Evolutionary conservation across 2,329 filamentous ascomycete species (phyloP).

Genomic region (Verticillium nonalfalfae): DNA sequence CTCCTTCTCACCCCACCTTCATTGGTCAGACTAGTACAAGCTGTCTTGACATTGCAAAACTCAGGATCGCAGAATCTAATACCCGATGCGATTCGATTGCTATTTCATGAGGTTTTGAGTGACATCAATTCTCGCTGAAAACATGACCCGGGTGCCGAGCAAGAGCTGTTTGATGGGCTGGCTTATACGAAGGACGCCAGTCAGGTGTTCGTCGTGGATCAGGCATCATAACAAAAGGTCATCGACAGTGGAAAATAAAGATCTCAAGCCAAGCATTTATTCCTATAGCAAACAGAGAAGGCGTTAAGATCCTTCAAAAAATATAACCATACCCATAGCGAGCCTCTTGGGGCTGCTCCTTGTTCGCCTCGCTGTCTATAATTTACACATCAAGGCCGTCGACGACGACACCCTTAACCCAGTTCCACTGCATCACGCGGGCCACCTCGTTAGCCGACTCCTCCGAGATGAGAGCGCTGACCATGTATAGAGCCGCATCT

Average conservation of each 20-base stretch:
- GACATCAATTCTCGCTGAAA: too few relatives aligned
- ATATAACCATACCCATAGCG: background rate
- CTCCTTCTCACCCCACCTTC: background rate
- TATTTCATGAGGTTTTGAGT: too few relatives aligned
- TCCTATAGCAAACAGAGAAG: background rate
- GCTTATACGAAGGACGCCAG: too few relatives aligned
- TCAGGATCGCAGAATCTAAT: too few relatives aligned
- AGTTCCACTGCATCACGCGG: constrained; percentile 71
- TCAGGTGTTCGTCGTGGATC: background rate
- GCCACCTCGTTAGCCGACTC: constrained; percentile 71
- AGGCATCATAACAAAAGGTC: background rate
- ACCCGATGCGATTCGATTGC: too few relatives aligned
- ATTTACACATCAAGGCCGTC: constrained; percentile 75
- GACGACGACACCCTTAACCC: constrained; percentile 80
- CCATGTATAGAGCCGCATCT: constrained; percentile 78
- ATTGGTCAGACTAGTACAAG: too few relatives aligned
- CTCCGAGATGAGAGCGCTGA: constrained; percentile 74
- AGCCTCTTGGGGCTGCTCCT: background rate
- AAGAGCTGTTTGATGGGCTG: too few relatives aligned
- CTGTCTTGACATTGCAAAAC: too few relatives aligned
- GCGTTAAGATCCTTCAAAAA: background rate
- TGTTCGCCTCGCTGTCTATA: constrained; percentile 2
- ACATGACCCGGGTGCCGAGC: too few relatives aligned
- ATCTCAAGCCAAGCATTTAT: background rate
- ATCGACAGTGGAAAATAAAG: too few relatives aligned